Base-by-base conservation (phyloP, 1,284 basidiomycete species). In the Trametes polyzona region DNA sequence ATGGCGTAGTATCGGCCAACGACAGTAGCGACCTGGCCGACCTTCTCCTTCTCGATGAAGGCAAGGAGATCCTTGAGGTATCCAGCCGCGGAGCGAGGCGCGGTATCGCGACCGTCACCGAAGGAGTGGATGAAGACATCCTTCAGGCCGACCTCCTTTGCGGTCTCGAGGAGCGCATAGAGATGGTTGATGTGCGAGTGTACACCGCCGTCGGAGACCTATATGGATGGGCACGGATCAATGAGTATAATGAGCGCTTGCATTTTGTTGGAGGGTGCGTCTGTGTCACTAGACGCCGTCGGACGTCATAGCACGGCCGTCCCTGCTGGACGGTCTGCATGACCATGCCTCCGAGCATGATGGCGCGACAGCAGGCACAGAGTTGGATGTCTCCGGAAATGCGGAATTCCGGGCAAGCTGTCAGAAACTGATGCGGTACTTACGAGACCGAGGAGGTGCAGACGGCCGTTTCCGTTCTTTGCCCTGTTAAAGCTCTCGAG, bases 161-260 rank as follows among this genome's bases (percentile, higher is more conserved):
- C 94, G 2, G 88, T 88, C 71, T 93, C 90, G 62, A 96, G 83
- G 14, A 96, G 83, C 1, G 93, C 93, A 65, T 88, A 92, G 29
- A 96, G 82, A 72, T 96, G 94, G 54, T 71, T 82, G 67, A 93
- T 95, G 74, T 95, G 93, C 1, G 93, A 96, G 76, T 96, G 94
- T n/a, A 96, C 94, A 66, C 94, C 93, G 40, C 94, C 94, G 66
- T 96, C 94, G 10, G 93, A 96, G 52, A 93, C 78, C 90, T 92
- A n/a, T 10, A 10, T 12, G 27, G 8, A 48, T 33, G 24, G 10
- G 19, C n/a, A n/a, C n/a, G n/a, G n/a, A n/a, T n/a, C n/a, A n/a
- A n/a, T n/a, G n/a, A n/a, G n/a, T n/a, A n/a, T n/a, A n/a, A n/a
- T n/a, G n/a, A n/a, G n/a, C n/a, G n/a, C n/a, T n/a, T n/a, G n/a